Base-by-base conservation (phyloP, 352 stramenopile species). In the Globisporangium paddicum region DNA sequence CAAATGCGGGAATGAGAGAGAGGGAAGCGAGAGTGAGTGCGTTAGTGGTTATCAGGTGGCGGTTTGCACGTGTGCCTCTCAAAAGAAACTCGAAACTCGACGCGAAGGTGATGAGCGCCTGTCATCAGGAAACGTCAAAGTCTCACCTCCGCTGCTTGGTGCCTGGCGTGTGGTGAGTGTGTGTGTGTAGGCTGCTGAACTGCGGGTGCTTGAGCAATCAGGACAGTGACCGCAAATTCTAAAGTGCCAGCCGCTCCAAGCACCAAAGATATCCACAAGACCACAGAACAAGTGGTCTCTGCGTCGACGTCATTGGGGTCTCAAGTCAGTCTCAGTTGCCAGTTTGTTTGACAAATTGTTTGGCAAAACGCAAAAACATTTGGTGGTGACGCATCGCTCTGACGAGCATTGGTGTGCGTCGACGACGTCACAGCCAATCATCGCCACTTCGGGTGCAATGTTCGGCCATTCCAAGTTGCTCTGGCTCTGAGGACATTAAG, bases 151-250 rank as follows among this genome's bases (percentile, higher is more conserved):
- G 26, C 21, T 34, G 45, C 14, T 35, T 34, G 25, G 25, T 52
- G 46, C 25, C 3, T 10, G 46, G n/a, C n/a, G n/a, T n/a, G n/a
- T n/a, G n/a, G n/a, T n/a, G n/a, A n/a, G n/a, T n/a, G n/a, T n/a
- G n/a, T 14, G 45, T 51, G n/a, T 2, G 40, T 46, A n/a, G 40
- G 40, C 19, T 46, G 40, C 19, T 46, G 23, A 26, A 26, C 28
- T 54, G 28, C 28, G 28, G 47, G 47, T 54, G 47, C 41, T 54
- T 54, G 47, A 26, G 47, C 47, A 54, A 26, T 53, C 46, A 18
- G 44, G 42, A n/a, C 21, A 13, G 44, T 23, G 28, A n/a, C 25
- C 18, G 47, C 47, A 41, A 54, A 54, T 41, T 54, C 47, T 54
- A 30, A 28, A 54, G 47, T 54, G 28, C 14, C 10, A 9, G 41